These are phyloP conservation scores for Ascobolus immersus DNA, from an alignment of 495 filamentous ascomycete species.

Conservation along the genomic window DNA sequence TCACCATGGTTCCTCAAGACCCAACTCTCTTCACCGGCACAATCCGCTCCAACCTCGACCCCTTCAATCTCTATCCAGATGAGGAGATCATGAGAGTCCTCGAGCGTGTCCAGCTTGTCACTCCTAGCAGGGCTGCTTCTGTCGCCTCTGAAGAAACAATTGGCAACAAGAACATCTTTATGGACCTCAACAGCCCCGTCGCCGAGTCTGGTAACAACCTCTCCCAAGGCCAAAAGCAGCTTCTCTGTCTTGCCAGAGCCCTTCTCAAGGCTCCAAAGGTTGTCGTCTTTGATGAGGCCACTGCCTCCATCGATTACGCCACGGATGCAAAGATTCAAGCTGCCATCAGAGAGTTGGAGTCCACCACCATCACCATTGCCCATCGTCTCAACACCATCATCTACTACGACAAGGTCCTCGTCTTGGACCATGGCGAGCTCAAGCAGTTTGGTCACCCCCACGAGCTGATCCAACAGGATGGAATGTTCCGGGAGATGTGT, in stretches of 20 bases:
- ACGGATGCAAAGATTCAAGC: slow-evolving; percentile 92
- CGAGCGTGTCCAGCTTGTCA: slow-evolving; percentile 74
- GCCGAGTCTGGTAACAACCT: slow-evolving; percentile 87
- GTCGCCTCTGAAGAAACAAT: slow-evolving; percentile 8
- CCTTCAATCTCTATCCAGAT: slow-evolving; percentile 74
- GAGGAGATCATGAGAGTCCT: slow-evolving; percentile 74
- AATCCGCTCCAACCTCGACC: slow-evolving; percentile 83
- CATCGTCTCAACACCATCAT: slow-evolving; percentile 89
- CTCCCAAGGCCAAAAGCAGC: slow-evolving; percentile 79
- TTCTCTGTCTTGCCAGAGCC: slow-evolving; percentile 82
- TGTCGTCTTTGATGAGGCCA: slow-evolving; percentile 96
- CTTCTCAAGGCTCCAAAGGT: slow-evolving; percentile 79
- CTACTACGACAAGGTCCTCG: slow-evolving; percentile 95
- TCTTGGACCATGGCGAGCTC: slow-evolving; percentile 70
- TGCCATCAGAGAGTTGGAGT: slow-evolving; percentile 69
- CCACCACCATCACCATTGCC: slow-evolving; percentile 94
- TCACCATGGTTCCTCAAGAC: slow-evolving; percentile 90
- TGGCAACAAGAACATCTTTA: slow-evolving; percentile 83
- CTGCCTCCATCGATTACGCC: slow-evolving; percentile 88
- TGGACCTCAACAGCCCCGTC: slow-evolving; percentile 57
- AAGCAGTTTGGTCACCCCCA: slow-evolving; percentile 76
- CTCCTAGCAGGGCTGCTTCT: slow-evolving; percentile 24
- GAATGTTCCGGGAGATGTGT: slow-evolving; percentile 75
- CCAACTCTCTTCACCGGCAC: slow-evolving; percentile 94
- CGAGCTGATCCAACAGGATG: slow-evolving; percentile 40